Base-by-base conservation (phyloP, 495 filamentous ascomycete species). In the Hypoxylon fragiforme region DNA sequence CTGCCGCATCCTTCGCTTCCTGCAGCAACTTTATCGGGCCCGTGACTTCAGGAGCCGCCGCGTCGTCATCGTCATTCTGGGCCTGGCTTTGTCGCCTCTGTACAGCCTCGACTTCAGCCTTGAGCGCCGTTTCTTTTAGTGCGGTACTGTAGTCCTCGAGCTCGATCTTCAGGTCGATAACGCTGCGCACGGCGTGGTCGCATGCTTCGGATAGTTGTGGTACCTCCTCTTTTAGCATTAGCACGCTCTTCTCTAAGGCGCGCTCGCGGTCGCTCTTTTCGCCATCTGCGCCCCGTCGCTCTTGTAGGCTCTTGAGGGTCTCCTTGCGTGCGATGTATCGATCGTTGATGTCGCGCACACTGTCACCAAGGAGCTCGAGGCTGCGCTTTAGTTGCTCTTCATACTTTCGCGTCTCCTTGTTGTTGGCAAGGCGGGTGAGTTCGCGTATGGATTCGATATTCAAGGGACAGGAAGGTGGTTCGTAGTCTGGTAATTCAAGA, bases 401-500 rank as follows among this genome's bases (percentile, higher is more conserved):
- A 53, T 71, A 72, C 50, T 57, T 66, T 46, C 68, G 51, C 36
- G 62, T 62, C 44, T 71, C 58, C 44, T 69, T 47, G 36, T 54
- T 48, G 7, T 45, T 49, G 21, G 59, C 49, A 7, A 81, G 53
- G 9, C 69, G 48, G 7, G 63, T 45, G 4, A 81, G 60, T 0
- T 53, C 57, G 13, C 58, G 59, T 44, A 64, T 70, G 6, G 63
- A 61, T 2, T 49, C 36, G 3, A 62, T 50, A 38, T 65, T 67
- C 44, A 81, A 78, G 8, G 84, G 77, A 24, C 71, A 77, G 13
- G 73, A 59, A 9, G 79, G 83, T 1, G 78, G 63, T 56, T 88
- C 75, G 66, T 90, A 89, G 6, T 72, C 61, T 2, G 85, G 85
- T 7, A 86, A 68, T 0, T 71, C 63, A 9, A 69, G 63, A 20